Percentiles rank a stretch among this genome's conserved stretches.
Evolutionary conservation across 2,329 filamentous ascomycete genomes (phyloP).

Genomic region (Domatiomyces globalis): DNA sequence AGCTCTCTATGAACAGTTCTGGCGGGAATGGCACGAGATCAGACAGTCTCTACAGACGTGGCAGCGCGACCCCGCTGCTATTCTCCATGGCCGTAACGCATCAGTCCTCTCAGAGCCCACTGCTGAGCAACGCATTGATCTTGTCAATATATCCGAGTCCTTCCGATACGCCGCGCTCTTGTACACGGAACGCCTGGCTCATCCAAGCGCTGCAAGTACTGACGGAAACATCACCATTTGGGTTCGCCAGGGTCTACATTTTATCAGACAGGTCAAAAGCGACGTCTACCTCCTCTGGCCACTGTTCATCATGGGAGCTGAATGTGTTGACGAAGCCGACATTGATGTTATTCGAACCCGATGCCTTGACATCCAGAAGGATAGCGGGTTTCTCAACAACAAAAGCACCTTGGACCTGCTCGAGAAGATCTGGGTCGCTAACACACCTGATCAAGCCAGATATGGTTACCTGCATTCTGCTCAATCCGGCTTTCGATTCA

Average conservation of each 20-base stretch:
- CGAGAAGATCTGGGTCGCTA: constrained; percentile 59
- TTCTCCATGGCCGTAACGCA: constrained; percentile 4
- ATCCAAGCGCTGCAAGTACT: constrained; percentile 56
- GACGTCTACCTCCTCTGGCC: constrained; percentile 92
- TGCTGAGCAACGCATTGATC: constrained; percentile 53
- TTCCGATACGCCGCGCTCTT: constrained; percentile 82
- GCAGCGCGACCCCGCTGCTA: constrained; percentile 48
- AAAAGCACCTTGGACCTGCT: constrained; percentile 70
- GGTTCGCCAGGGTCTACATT: constrained; percentile 68
- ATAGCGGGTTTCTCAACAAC: constrained; percentile 90
- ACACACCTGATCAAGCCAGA: not conserved
- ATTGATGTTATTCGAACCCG: constrained; percentile 65
- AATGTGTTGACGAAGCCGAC: constrained; percentile 70
- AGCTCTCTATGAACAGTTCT: constrained; percentile 50
- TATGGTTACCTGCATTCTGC: not conserved
- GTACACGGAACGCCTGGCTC: constrained; percentile 76
- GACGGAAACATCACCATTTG: constrained; percentile 70
- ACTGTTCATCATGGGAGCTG: constrained; percentile 75
- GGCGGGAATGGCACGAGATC: constrained; percentile 61
- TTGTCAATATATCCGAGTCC: constrained; percentile 72
- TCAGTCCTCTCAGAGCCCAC: constrained; percentile 24
- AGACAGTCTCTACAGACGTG: constrained; percentile 64
- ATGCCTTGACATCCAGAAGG: constrained; percentile 72
- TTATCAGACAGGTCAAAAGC: constrained; percentile 63
- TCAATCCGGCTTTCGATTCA: constrained; percentile 24